phyloP scores from a whole-genome alignment of 257 asterid species.

The Ocimum tenuiflorum region DNA sequence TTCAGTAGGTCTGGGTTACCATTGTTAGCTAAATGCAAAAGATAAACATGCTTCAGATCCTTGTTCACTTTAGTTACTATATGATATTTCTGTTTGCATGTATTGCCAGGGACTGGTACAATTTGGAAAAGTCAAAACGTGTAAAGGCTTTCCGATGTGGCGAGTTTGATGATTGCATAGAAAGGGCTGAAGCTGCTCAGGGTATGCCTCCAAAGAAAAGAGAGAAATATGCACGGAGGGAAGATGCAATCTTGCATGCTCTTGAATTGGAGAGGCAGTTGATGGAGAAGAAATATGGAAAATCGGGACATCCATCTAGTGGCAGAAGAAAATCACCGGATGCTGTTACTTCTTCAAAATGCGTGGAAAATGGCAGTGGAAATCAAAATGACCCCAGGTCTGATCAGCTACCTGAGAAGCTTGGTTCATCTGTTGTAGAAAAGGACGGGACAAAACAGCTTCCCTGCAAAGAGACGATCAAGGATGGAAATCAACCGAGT shows the following conservation, averaged over 20 bases:
- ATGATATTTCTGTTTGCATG: conserved; percentile 18
- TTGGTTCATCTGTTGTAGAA: conserved; percentile 35
- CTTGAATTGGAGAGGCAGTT: conserved; percentile 83
- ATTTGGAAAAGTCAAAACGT: conserved; percentile 95
- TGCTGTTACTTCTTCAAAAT: conserved; percentile 41
- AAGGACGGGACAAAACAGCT: conserved; percentile 34
- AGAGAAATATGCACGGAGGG: conserved; percentile 97
- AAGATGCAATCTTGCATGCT: conserved; percentile 98
- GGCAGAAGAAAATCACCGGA: conserved; percentile 44
- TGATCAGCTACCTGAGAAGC: conserved; percentile 35
- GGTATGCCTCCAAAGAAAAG: conserved; percentile 97
- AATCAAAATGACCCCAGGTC: conserved; percentile 26
- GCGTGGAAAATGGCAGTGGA: conserved; percentile 39
- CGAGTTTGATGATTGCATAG: conserved; percentile 88
- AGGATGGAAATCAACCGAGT: conserved; percentile 43
- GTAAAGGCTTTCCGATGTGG: conserved; percentile 97
- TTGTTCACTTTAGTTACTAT: not conserved
- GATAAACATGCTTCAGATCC: not conserved
- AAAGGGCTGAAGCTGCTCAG: conserved; percentile 89
- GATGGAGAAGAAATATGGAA: conserved; percentile 64
- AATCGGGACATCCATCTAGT: conserved; percentile 42
- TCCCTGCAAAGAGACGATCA: conserved; percentile 25
- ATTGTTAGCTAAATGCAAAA: not conserved
- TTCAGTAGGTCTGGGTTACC: not conserved
- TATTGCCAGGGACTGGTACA: conserved; percentile 87